phyloP scores from a whole-genome alignment of 345 rosid species.

The Hibiscus trionum region DNA sequence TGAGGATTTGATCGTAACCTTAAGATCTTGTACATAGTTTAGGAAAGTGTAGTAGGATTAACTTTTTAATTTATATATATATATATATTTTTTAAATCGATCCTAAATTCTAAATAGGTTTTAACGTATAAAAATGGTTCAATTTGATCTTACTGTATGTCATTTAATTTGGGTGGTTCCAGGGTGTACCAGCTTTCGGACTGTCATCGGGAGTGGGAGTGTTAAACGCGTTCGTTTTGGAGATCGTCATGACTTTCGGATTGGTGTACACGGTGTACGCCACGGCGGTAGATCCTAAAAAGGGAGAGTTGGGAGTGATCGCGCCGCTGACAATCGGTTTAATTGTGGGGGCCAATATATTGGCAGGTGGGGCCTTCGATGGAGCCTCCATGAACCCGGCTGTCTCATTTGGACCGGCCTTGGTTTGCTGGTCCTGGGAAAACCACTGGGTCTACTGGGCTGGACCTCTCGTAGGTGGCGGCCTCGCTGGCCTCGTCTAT shows the following conservation, averaged over 20 bases:
- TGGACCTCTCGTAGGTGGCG: constrained; percentile 83
- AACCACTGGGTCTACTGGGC: constrained; percentile 97
- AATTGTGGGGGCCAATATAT: constrained; percentile 83
- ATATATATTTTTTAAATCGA: no score
- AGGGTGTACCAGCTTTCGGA: constrained; percentile 57
- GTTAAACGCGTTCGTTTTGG: constrained; percentile 74
- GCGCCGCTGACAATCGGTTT: constrained; percentile 90
- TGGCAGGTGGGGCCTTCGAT: constrained; percentile 83
- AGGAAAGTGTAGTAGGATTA: no score
- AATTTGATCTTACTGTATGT: no score
- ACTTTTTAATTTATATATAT: no score
- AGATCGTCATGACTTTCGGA: constrained; percentile 94
- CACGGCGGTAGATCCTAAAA: constrained; percentile 84
- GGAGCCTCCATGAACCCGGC: constrained; percentile 99
- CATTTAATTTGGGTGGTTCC: not conserved
- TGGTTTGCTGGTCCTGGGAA: constrained; percentile 85
- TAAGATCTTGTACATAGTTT: no score
- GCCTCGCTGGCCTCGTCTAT: constrained; percentile 67
- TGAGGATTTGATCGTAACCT: no score
- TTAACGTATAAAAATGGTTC: no score
- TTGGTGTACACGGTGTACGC: constrained; percentile 88
- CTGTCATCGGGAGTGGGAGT: constrained; percentile 67
- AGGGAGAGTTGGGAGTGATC: constrained; percentile 54
- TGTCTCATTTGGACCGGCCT: constrained; percentile 85
- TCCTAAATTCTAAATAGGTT: no score